phyloP scores from a whole-genome alignment of 495 filamentous ascomycete genomes.

The Immersiella caudata region DNA sequence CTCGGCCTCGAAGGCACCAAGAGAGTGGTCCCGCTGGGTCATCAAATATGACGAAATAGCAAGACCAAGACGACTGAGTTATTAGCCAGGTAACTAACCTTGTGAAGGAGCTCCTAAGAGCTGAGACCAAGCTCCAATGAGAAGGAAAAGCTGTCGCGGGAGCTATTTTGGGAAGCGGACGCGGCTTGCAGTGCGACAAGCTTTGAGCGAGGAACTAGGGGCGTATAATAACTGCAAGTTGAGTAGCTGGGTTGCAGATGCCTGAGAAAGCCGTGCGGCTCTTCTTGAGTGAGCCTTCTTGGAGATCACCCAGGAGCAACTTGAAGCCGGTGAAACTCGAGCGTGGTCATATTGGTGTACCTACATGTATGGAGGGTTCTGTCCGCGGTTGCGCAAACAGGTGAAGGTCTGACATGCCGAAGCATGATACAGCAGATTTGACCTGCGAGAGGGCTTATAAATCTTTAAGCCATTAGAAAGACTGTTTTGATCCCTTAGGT shows the following conservation, averaged over 20 bases:
- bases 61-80: neutral
- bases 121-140: neutral
- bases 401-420: too few species aligned
- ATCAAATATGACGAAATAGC: neutral
- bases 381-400: too few species aligned
- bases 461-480: too few species aligned
- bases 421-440: too few species aligned
- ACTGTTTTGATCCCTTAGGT: too few species aligned
- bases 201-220: neutral
- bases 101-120: too few species aligned
- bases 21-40: neutral
- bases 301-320: neutral
- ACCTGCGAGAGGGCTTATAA: too few species aligned
- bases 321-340: neutral
- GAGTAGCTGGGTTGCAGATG: neutral
- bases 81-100: neutral
- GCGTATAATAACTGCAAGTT: neutral
- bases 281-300: neutral
- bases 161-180: neutral
- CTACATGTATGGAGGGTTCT: too few species aligned
- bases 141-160: neutral
- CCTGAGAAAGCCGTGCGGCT: neutral
- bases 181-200: constrained; percentile 4
- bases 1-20: neutral
- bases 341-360: too few species aligned